These are phyloP conservation scores for Lignosus rhinocerotis DNA, from an alignment of 1,284 basidiomycete species.

Conservation along the genomic window DNA sequence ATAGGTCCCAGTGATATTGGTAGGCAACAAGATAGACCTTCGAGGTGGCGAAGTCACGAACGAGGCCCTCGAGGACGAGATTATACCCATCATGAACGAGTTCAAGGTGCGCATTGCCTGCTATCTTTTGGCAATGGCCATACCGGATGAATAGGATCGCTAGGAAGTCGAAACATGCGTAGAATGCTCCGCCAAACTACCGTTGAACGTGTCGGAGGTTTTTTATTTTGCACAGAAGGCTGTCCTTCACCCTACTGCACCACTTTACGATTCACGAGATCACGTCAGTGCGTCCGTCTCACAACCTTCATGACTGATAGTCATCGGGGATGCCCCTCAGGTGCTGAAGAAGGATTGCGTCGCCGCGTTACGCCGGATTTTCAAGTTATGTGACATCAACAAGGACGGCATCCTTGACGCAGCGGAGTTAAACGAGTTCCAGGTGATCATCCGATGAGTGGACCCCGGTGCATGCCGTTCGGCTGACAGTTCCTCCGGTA, in stretches of 20 bases:
- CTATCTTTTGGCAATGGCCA: neutral
- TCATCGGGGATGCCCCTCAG: conserved; percentile 39
- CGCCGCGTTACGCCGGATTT: conserved; percentile 89
- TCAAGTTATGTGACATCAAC: conserved; percentile 93
- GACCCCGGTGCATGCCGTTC: neutral
- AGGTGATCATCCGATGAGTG: conserved; percentile 50
- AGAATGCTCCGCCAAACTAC: conserved; percentile 90
- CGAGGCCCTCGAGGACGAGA: conserved; percentile 92
- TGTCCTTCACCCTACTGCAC: conserved; percentile 95
- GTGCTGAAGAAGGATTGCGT: conserved; percentile 93
- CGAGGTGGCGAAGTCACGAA: conserved; percentile 93
- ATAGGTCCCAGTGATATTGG: conserved; percentile 94
- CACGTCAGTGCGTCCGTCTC: conserved; percentile 59
- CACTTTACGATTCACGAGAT: conserved; percentile 94
- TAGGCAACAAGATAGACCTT: conserved; percentile 98
- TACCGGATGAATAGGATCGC: conserved; percentile 15
- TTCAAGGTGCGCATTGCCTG: conserved; percentile 72
- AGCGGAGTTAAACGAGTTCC: conserved; percentile 94
- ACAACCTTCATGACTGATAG: neutral
- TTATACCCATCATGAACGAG: conserved; percentile 93
- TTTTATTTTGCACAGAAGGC: conserved; percentile 99
- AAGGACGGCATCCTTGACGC: conserved; percentile 93
- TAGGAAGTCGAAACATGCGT: conserved; percentile 98
- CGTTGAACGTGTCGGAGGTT: conserved; percentile 95
- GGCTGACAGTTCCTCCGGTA: conserved; percentile 33